These are phyloP conservation scores for Chytriomyces confervae DNA, from an alignment of 192 early-diverging fungal species.

Conservation along the genomic window DNA sequence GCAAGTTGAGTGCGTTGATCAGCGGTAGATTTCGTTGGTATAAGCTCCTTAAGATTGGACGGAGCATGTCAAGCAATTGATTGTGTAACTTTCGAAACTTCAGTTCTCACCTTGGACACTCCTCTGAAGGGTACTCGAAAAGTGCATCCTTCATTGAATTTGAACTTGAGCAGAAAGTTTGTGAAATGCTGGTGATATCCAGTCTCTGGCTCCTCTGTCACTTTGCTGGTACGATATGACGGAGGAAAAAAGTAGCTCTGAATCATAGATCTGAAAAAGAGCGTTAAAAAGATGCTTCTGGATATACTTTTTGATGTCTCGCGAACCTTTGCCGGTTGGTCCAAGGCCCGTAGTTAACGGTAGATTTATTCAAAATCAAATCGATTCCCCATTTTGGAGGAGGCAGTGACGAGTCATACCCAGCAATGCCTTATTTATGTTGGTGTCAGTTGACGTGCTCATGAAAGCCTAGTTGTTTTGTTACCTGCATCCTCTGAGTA, in stretches of 20 bases:
- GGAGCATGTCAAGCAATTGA: too few relatives aligned
- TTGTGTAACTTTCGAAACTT: constrained; percentile 5
- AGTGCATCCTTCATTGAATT: constrained; percentile 64
- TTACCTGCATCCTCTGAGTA: constrained; percentile 71
- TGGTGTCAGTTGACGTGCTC: neutral
- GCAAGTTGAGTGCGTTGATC: neutral
- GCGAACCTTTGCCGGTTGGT: constrained; percentile 72
- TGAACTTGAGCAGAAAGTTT: constrained; percentile 62
- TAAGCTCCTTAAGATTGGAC: too few relatives aligned
- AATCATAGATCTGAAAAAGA: constrained; percentile 50
- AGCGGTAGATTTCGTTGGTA: too few relatives aligned
- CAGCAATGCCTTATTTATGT: constrained; percentile 48
- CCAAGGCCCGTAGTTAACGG: constrained; percentile 82
- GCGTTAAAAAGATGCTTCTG: constrained; percentile 3
- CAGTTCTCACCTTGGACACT: constrained; percentile 65
- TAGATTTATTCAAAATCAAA: constrained; percentile 60
- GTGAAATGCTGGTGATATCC: constrained; percentile 65
- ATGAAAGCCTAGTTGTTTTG: neutral
- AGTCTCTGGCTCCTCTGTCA: constrained; percentile 53
- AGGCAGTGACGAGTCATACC: constrained; percentile 9
- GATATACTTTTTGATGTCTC: neutral
- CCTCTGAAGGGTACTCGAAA: constrained; percentile 73
- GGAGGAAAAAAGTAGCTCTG: constrained; percentile 79
- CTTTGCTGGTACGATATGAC: constrained; percentile 58
- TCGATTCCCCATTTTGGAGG: constrained; percentile 76